phyloP scores from a whole-genome alignment of 164 flowering plant genomes.

The Liquidambar formosana region DNA sequence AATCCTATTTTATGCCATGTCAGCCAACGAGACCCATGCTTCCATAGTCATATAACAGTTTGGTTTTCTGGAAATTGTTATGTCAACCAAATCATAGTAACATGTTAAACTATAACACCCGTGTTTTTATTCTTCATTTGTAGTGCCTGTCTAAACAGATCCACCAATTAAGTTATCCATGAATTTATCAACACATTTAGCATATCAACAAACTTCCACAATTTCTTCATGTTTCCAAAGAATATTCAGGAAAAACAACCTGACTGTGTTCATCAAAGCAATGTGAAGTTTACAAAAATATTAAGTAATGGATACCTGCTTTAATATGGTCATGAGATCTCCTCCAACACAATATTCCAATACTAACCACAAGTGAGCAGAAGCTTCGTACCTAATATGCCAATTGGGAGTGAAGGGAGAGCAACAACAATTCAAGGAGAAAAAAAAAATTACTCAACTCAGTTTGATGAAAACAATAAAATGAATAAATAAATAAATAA shows the following conservation, averaged over 20 bases:
- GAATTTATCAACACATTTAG: no score
- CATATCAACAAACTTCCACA: neutral
- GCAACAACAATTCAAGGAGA: neutral
- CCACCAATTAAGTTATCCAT: neutral
- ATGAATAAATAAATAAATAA: neutral
- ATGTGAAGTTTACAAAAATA: neutral
- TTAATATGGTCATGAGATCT: conserved; percentile 76
- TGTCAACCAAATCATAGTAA: no score
- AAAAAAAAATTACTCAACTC: neutral
- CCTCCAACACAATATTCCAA: conserved; percentile 99
- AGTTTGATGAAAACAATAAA: neutral
- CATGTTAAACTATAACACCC: neutral
- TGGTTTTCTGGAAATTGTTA: no score
- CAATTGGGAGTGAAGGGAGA: neutral
- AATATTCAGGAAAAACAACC: no score
- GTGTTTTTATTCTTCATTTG: neutral
- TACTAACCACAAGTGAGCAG: conserved; percentile 95
- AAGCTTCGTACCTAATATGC: conserved; percentile 82
- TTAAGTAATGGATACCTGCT: conserved; percentile 55
- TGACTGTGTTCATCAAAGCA: neutral
- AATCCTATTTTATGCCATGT: no score
- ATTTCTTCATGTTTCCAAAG: neutral
- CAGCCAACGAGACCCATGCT: no score
- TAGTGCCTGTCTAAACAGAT: neutral
- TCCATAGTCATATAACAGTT: no score